Evolutionary conservation across 345 rosid genomes (phyloP).

Genomic region (Salix dunnii): DNA sequence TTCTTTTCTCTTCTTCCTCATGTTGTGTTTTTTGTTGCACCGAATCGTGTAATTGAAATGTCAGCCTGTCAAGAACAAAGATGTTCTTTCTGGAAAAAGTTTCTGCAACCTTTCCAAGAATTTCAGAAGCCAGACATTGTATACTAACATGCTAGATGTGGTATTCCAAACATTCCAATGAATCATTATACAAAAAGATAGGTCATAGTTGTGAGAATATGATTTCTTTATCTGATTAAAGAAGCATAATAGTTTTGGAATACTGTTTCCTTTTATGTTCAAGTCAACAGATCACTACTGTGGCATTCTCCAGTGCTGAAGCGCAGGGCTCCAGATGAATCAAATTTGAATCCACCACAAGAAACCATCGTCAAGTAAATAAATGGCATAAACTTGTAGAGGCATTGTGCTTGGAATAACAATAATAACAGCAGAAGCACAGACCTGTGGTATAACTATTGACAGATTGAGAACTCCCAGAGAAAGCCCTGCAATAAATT

Average conservation of each 20-base stretch:
- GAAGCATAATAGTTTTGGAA: background rate
- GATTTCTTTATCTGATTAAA: background rate
- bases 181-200: background rate
- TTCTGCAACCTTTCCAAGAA: background rate
- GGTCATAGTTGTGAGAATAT: background rate
- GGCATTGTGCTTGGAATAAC: background rate
- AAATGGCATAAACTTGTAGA: no score
- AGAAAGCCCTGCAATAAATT: slow-evolving; percentile 55
- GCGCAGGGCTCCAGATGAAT: no score
- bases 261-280: background rate
- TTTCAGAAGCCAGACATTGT: background rate
- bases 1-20: background rate
- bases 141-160: background rate
- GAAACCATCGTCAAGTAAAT: background rate
- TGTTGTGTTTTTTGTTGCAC: background rate
- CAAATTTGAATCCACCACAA: no score
- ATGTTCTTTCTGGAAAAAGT: background rate
- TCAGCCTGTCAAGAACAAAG: background rate
- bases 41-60: background rate
- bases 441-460: slow-evolving; percentile 79
- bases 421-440: no score
- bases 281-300: background rate
- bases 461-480: slow-evolving; percentile 76
- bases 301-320: background rate
- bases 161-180: background rate